Evolutionary conservation across 1,284 basidiomycete genomes (phyloP).

Genomic region (Austroboletus niveus): DNA sequence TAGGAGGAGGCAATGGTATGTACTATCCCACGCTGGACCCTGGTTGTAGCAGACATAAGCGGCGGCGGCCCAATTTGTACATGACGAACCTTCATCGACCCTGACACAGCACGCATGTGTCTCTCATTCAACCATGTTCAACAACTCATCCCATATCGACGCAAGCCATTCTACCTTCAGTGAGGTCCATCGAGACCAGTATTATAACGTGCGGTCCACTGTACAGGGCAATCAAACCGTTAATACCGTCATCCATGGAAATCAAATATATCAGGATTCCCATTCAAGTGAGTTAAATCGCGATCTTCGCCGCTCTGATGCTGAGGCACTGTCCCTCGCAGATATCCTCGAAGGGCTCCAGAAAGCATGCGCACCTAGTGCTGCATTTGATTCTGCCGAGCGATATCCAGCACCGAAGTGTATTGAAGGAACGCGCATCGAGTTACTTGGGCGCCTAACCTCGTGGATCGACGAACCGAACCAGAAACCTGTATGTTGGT

Average conservation of each 20-base stretch:
- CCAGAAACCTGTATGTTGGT: slow-evolving; percentile 17
- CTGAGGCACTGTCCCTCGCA: not conserved
- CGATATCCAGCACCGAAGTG: slow-evolving; percentile 23
- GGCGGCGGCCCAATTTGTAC: no score
- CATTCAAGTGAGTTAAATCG: slow-evolving; percentile 5
- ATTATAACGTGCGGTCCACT: slow-evolving; percentile 4
- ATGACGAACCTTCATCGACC: no score
- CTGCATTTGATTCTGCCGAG: slow-evolving; percentile 17
- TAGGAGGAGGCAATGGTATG: no score
- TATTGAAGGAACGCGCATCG: slow-evolving; percentile 22
- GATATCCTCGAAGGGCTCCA: slow-evolving; percentile 13
- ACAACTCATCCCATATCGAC: slow-evolving; percentile 20
- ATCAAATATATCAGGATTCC: slow-evolving; percentile 15
- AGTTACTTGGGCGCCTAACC: slow-evolving; percentile 15
- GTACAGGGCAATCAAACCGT: slow-evolving; percentile 16
- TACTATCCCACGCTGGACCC: no score
- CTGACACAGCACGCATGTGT: not conserved
- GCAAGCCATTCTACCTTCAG: slow-evolving; percentile 16
- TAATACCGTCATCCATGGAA: slow-evolving; percentile 14
- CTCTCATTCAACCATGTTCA: slow-evolving; percentile 11
- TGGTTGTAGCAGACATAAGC: no score
- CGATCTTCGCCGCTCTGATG: not conserved
- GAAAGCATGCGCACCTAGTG: slow-evolving; percentile 19
- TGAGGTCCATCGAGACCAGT: slow-evolving; percentile 19
- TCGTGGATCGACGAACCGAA: slow-evolving; percentile 15